Conservation (phyloP, 169 alveolate species). For the Cryptosporidium felis region DNA sequence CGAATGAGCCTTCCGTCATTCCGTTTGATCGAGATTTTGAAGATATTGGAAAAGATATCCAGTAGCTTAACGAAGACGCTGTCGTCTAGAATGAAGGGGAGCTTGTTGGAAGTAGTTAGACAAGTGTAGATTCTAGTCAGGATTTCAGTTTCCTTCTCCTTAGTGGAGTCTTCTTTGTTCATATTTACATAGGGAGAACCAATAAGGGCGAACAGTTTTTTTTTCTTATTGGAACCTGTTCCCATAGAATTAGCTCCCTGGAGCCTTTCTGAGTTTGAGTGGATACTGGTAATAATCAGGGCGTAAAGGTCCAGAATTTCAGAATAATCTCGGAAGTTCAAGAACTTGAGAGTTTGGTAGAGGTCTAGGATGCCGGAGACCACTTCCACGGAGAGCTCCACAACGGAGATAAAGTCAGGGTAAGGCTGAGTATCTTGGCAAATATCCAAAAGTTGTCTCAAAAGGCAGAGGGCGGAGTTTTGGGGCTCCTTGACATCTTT, state of each 20-base stretch:
- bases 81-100: conserved; percentile 9
- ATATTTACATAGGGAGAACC: not conserved
- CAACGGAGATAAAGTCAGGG: not conserved
- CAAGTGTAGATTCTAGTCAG: not conserved
- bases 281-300: not conserved
- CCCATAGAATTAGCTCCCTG: not conserved
- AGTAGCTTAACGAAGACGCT: not conserved
- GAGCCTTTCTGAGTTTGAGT: not conserved
- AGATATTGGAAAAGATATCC: not conserved
- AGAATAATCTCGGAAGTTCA: not conserved
- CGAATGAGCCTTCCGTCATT: not conserved
- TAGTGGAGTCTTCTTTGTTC: not conserved
- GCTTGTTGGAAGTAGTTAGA: not conserved
- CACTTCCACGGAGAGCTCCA: conserved; percentile 6
- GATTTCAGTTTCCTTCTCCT: not conserved
- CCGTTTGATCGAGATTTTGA: not conserved
- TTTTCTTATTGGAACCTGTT: not conserved
- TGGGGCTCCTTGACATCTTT: not conserved
- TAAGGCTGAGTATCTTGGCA: not conserved
- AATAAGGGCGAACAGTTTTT: not conserved
- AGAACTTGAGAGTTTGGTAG: not conserved
- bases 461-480: not conserved
- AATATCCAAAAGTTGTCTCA: not conserved
- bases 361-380: not conserved
- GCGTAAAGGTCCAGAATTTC: conserved; percentile 16